Evolutionary conservation across 176 grass and related monocot species (phyloP), one percentile per base, ranked within the genome.

Genomic region (Zizania latifolia): DNA sequence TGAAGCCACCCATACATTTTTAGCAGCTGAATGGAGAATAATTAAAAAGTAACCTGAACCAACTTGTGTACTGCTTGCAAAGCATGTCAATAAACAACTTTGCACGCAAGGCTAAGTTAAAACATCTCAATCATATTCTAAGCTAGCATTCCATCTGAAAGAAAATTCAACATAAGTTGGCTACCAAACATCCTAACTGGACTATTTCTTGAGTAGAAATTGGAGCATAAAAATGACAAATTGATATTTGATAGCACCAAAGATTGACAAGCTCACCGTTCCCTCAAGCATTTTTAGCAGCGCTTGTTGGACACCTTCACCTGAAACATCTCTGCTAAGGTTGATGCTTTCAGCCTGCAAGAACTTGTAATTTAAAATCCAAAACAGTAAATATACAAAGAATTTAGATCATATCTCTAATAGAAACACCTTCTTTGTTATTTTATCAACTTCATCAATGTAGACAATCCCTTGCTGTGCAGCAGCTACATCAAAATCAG

Each of bases 381-480:
- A 38, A 33, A 77, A n/a, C 34, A 13, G 14, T 15, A 43, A 58
- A 77, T 36, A 32, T 19, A 83, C 19, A 50, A 62, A 17, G 13
- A 45, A 46, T 48, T 12, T 17, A 39, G 51, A 53, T 13, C 10
- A 13, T 12, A 70, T 51, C 38, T 35, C 64, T 24, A 28, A 40
- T 16, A 40, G 9, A 23, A 64, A 39, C 65, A 93, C 90, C 86
- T 93, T 93, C 56, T 93, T 93, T 60, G 86, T 93, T 70, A 93
- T 89, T 80, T 93, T 93, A 83, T 93, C 90, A 70, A 93, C 86
- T 89, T 93, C 90, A 31, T 93, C 90, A 61, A 93, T 93, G 65
- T 93, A 93, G 3, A 93, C 71, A 1, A 93, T 89, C 34, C 90
- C 90, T 65, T 93, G 90, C 78, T 93, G 90, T 32, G 90, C 90